phyloP scores from a whole-genome alignment of 2,329 filamentous ascomycete genomes.

The Huntiella decipiens region DNA sequence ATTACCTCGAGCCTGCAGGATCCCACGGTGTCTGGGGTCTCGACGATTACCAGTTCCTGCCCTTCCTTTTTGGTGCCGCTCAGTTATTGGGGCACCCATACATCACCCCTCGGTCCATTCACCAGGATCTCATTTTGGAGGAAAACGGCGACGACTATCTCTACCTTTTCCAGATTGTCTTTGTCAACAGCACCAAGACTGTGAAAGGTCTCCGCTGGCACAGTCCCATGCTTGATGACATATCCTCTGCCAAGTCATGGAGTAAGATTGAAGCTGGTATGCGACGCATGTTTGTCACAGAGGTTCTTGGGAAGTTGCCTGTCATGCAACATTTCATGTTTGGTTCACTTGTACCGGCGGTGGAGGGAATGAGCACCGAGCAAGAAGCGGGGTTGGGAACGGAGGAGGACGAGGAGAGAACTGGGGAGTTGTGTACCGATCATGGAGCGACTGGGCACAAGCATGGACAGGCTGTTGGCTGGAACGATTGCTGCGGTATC shows the following conservation, averaged over 20 bases:
- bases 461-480: constrained; percentile 47
- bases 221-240: constrained; percentile 95
- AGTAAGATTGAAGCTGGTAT: constrained; percentile 84
- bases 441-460: constrained; percentile 33
- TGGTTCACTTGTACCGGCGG: constrained; percentile 64
- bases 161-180: constrained; percentile 81
- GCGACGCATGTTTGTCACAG: constrained; percentile 88
- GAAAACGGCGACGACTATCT: constrained; percentile 70
- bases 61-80: constrained; percentile 84
- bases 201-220: constrained; percentile 92
- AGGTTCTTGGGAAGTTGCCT: constrained; percentile 81
- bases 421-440: constrained; percentile 37
- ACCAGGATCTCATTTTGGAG: constrained; percentile 72
- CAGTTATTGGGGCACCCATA: constrained; percentile 73
- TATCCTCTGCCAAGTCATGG: constrained; percentile 79
- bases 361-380: constrained; percentile 59
- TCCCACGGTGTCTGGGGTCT: constrained; percentile 97
- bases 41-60: constrained; percentile 92
- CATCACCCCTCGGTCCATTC: constrained; percentile 63
- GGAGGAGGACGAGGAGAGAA: constrained; percentile 33
- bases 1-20: constrained; percentile 91
- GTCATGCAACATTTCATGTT: constrained; percentile 99
- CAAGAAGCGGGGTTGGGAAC: constrained; percentile 27
- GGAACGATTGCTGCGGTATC: constrained; percentile 96
- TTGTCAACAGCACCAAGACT: constrained; percentile 92